Base-by-base conservation (phyloP, 176 grass and related monocot genomes). In the Eleusine coracana region DNA sequence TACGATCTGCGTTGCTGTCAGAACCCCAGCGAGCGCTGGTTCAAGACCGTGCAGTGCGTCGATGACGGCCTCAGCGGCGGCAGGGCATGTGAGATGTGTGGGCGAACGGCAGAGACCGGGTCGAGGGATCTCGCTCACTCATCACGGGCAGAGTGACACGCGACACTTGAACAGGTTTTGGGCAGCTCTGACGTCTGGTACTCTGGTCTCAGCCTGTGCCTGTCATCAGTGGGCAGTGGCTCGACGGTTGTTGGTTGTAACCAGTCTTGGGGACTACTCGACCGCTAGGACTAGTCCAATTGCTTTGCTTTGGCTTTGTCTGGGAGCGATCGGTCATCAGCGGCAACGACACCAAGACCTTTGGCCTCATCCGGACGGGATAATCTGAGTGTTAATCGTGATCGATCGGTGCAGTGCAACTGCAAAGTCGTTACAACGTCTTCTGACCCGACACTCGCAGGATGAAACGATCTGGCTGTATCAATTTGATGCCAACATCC, bases 221-320 rank as follows among this genome's bases (percentile, higher is more conserved):
- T 37, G 54, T 50, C 6, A 1, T 8, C 10, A 10, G n/a, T 45
- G 13, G 1, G 39, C 39, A 73, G 25, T 77, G 74, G 23, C 20
- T 27, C 41, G 51, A 59, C 79, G 51, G 50, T 70, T 81, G 66
- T 54, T 40, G 66, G 38, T 45, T 70, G 39, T n/a, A 70, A 70
- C n/a, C 50, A 59, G 50, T 70, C 74, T 73, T 73, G 9, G 68
- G 68, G 38, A 0, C 68, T 73, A 82, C 80, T 82, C 79, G 66
- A 81, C 66, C 66, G 52, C 66, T 42, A 70, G 78, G 66, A 81
- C 66, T 63, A 13, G 60, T 56, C 52, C 62, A 27, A 31, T 49
- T 67, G 74, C 62, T 85, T 74, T 71, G 77, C 40, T 71, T 67
- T 82, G 88, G 48, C 83, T 77, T 82, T 54, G 15, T 34, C 48